A percentile compares a stretch with the other conserved stretches of the same genome.
These are phyloP conservation scores for Hypoxylon sp. DNA, from an alignment of 2,329 filamentous ascomycete genomes.

Conservation along the genomic window DNA sequence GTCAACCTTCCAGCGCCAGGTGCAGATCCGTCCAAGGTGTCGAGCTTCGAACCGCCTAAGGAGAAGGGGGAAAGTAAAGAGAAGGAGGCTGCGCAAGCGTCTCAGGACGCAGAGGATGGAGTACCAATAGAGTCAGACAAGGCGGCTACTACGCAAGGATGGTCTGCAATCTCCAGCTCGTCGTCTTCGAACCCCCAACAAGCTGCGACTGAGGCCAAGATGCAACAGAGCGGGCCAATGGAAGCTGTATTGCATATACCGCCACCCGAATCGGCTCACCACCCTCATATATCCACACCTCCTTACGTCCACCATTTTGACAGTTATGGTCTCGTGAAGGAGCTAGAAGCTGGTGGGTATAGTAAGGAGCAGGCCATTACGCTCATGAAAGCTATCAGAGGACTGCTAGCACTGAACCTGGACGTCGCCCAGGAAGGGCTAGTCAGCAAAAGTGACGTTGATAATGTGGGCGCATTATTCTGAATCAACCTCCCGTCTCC, in stretches of 20 bases:
- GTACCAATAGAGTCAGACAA: slow-evolving; percentile 30
- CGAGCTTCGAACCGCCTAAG: slow-evolving; percentile 39
- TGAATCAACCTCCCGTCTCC: slow-evolving; percentile 23
- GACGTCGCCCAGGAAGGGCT: slow-evolving; percentile 83
- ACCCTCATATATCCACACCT: slow-evolving; percentile 77
- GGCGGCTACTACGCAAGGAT: slow-evolving; percentile 20
- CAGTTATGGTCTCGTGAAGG: slow-evolving; percentile 88
- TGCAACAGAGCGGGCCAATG: slow-evolving; percentile 61
- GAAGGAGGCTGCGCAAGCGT: slow-evolving; percentile 34
- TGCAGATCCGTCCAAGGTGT: slow-evolving; percentile 31
- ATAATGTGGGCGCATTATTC: slow-evolving; percentile 70
- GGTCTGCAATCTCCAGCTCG: slow-evolving; percentile 27
- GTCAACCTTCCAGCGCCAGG: slow-evolving; percentile 48
- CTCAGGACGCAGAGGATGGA: slow-evolving; percentile 19
- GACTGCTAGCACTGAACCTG: slow-evolving; percentile 82
- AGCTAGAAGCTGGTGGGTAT: slow-evolving; percentile 81
- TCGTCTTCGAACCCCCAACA: slow-evolving; percentile 51
- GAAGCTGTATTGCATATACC: slow-evolving; percentile 64
- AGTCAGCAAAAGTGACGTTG: slow-evolving; percentile 91
- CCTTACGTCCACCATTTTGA: slow-evolving; percentile 97
- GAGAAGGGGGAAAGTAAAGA: slow-evolving; percentile 36
- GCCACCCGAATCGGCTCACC: slow-evolving; percentile 50
- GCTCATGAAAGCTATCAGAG: slow-evolving; percentile 92
- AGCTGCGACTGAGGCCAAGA: slow-evolving; percentile 58
- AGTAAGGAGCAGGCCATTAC: slow-evolving; percentile 81